Base-by-base conservation (phyloP, 1,139 yeast species). In the Yamadazyma dushanensis region DNA sequence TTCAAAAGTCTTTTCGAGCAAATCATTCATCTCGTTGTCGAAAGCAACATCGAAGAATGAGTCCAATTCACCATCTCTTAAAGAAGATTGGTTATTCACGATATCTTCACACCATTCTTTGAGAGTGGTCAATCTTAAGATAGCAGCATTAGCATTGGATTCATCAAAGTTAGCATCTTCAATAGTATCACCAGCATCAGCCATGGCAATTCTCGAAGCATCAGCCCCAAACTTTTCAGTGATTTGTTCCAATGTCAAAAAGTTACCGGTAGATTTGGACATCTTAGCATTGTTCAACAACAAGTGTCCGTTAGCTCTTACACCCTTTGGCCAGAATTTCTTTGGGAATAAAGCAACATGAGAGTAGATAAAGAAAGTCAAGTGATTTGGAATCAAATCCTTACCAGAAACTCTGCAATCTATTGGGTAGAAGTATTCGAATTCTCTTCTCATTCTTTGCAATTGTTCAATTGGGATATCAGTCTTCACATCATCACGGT, bases 101-200 rank as follows among this genome's bases (percentile, higher is more conserved):
- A 78, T 66, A 38, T 83, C 92, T 59, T 88, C 97, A 59, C 87
- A 78, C 99, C 99, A 92, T 63, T 90, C 97, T 63, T 88, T 90
- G 60, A 92, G 73, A 38, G 89, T 92, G 60, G 80, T 85, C 56
- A 94, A 76, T 70, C 98, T 86, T 61, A 92, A 77, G 59, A 94
- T 90, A 28, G 97, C 97, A 32, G 98, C 97, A 56, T 94, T 94
- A 38, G 98, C 99, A 53, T 84, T 90, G 45, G 89, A 73, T 66
- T 94, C 98, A 57, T 92, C 98, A 56, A 94, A 87, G 70, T 94
- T 94, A 40, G 99, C 98, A 65, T 94, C 99, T 66, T 92, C 98
- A 47, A 89, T 80, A 32, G 94, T 71, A 59, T 94, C 99, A 71
- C 99, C 99, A 39, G 97, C 97, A 70, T 94, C 97, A 26, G 98